These are phyloP conservation scores for Laburnicola sp. DNA, from an alignment of 2,329 filamentous ascomycete species.

Conservation along the genomic window DNA sequence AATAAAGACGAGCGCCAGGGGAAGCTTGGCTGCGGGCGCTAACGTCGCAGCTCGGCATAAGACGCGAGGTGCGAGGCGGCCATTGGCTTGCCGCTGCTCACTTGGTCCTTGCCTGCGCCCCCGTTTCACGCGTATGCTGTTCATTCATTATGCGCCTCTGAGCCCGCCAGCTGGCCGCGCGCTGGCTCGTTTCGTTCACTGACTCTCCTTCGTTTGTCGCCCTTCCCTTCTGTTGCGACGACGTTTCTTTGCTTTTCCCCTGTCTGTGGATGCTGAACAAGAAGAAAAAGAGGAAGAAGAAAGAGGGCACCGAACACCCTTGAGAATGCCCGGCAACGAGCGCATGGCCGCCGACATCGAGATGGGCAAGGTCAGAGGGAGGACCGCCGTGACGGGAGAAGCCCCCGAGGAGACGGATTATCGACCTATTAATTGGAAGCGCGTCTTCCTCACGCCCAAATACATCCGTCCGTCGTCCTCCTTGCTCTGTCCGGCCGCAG, in stretches of 20 bases:
- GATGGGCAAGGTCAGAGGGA: constrained; percentile 30
- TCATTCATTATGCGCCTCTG: constrained; percentile 13
- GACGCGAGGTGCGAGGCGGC: constrained; percentile 6
- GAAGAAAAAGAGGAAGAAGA: too few species aligned
- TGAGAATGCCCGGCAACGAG: not conserved
- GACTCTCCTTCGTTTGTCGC: not conserved
- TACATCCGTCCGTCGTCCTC: constrained; percentile 40
- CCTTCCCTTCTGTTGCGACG: not conserved
- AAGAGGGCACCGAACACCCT: too few species aligned
- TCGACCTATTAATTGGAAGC: constrained; percentile 39
- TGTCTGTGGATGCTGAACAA: not conserved
- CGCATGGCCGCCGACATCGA: constrained; percentile 33
- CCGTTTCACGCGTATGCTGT: constrained; percentile 31
- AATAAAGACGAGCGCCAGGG: not conserved
- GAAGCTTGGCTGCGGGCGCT: constrained; percentile 21
- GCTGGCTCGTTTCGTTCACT: not conserved
- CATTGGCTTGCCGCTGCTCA: constrained; percentile 23
- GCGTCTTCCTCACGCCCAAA: constrained; percentile 37
- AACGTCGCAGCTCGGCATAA: constrained; percentile 24
- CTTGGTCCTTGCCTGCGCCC: constrained; percentile 23
- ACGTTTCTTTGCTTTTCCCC: not conserved
- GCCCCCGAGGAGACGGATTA: constrained; percentile 38
- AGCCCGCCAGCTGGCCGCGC: not conserved
- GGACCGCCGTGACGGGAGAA: constrained; percentile 23
- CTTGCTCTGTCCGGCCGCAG: not conserved